Evolutionary conservation across 2,329 filamentous ascomycete genomes (phyloP).

Genomic region (Neodidymelliopsis sp.): DNA sequence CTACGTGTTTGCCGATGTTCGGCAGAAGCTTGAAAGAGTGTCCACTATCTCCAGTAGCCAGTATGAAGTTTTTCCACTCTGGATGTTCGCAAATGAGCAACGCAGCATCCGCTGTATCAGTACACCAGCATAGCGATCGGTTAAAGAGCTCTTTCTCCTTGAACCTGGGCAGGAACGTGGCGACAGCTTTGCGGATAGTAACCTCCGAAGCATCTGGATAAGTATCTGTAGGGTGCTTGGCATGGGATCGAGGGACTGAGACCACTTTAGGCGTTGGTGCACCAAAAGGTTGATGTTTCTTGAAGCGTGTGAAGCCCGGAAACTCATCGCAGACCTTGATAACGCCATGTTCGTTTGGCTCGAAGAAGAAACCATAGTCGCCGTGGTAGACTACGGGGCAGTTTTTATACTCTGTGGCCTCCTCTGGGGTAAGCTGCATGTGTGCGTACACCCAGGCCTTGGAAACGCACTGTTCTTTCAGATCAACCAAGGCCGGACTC

Average conservation of each 20-base stretch:
- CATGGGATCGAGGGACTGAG: conserved; percentile 58
- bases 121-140: conserved; percentile 65
- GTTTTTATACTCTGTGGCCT: conserved; percentile 57
- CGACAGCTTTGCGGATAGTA: conserved; percentile 43
- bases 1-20: conserved; percentile 57
- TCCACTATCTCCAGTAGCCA: conserved; percentile 58
- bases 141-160: conserved; percentile 52
- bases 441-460: conserved; percentile 66
- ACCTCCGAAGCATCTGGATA: conserved; percentile 56
- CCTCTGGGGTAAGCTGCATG: conserved; percentile 58
- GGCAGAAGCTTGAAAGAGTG: conserved; percentile 58
- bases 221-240: conserved; percentile 54
- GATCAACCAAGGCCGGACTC: conserved; percentile 38
- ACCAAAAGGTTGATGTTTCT: conserved; percentile 52
- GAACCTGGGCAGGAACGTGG: conserved; percentile 54
- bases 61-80: conserved; percentile 56
- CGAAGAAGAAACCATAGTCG: conserved; percentile 59
- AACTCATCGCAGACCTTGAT: conserved; percentile 66
- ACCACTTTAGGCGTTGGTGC: conserved; percentile 59
- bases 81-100: conserved; percentile 65
- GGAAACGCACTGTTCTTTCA: conserved; percentile 53
- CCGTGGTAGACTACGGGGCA: conserved; percentile 64
- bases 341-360: conserved; percentile 55
- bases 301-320: conserved; percentile 55
- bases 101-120: conserved; percentile 67